These are phyloP conservation scores for Verticillium tricorpus DNA, from an alignment of 2,329 filamentous ascomycete species.

Conservation along the genomic window DNA sequence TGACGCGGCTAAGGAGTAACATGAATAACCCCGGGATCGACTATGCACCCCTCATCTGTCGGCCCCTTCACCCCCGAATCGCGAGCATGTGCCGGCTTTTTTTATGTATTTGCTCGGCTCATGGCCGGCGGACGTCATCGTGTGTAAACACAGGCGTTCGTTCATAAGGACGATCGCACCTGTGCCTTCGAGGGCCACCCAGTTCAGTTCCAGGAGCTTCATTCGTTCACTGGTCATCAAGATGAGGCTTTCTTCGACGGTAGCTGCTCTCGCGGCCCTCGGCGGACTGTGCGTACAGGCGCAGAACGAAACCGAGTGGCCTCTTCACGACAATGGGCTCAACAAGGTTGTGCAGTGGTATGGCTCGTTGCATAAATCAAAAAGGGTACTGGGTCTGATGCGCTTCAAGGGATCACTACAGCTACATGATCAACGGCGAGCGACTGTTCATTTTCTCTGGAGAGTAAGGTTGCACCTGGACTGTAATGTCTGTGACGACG, in stretches of 20 bases:
- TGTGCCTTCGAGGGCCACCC: too few species aligned
- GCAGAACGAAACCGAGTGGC: conserved; percentile 12
- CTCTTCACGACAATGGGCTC: conserved; percentile 24
- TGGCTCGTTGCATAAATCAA: neutral
- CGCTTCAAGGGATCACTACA: conserved; percentile 33
- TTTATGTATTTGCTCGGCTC: neutral
- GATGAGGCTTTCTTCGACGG: neutral
- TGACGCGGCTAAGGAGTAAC: neutral
- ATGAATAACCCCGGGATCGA: neutral
- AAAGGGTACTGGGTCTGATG: neutral
- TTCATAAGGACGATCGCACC: neutral
- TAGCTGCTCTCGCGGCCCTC: neutral
- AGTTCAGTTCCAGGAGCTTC: too few species aligned
- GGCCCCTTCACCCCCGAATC: neutral
- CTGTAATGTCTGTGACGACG: neutral
- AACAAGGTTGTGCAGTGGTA: conserved; percentile 28
- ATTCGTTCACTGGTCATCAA: neutral
- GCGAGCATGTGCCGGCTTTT: neutral
- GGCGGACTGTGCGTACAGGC: neutral
- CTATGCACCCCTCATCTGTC: neutral
- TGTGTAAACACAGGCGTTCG: neutral
- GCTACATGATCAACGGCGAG: conserved; percentile 33
- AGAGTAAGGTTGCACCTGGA: conserved; percentile 20
- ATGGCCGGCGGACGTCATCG: neutral
- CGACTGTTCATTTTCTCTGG: conserved; percentile 38